Evolutionary conservation across 2,329 filamentous ascomycete genomes (phyloP).

Genomic region (Xylariales sp.): DNA sequence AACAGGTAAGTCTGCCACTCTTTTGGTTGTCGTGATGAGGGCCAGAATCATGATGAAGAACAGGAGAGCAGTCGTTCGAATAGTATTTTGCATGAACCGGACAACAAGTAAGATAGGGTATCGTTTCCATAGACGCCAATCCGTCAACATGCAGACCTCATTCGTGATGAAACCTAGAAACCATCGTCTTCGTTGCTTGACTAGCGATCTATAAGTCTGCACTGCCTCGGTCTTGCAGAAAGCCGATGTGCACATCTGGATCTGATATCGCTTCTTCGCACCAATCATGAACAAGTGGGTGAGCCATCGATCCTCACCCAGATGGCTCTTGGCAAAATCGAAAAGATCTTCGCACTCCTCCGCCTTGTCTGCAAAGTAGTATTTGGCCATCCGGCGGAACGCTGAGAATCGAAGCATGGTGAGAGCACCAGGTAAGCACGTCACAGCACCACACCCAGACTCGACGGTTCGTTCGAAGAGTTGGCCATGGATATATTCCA

Average conservation of each 20-base stretch:
- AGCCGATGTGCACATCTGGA: constrained; percentile 94
- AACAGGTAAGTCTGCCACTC: constrained; percentile 73
- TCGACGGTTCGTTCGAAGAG: constrained; percentile 94
- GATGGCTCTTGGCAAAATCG: constrained; percentile 91
- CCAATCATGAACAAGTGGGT: constrained; percentile 99
- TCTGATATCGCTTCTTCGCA: constrained; percentile 87
- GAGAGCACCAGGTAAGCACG: constrained; percentile 89
- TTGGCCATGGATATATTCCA: constrained; percentile 97
- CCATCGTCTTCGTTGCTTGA: constrained; percentile 95
- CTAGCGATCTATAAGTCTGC: constrained; percentile 75
- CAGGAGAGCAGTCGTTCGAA: constrained; percentile 85
- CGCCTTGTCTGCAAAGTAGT: constrained; percentile 96
- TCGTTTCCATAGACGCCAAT: constrained; percentile 83
- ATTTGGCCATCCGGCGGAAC: constrained; percentile 94
- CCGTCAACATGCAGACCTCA: constrained; percentile 96
- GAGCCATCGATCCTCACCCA: constrained; percentile 94
- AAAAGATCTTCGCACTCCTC: constrained; percentile 95
- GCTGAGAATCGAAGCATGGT: constrained; percentile 95
- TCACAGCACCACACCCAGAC: constrained; percentile 89
- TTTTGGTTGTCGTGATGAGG: constrained; percentile 77
- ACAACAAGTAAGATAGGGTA: constrained; percentile 85
- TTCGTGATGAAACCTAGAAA: constrained; percentile 97
- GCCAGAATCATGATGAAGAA: constrained; percentile 94
- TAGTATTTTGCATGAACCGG: constrained; percentile 93
- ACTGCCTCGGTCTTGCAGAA: constrained; percentile 99